These are phyloP conservation scores for Alternaria conjuncta DNA, from an alignment of 2,329 filamentous ascomycete genomes.

Conservation along the genomic window DNA sequence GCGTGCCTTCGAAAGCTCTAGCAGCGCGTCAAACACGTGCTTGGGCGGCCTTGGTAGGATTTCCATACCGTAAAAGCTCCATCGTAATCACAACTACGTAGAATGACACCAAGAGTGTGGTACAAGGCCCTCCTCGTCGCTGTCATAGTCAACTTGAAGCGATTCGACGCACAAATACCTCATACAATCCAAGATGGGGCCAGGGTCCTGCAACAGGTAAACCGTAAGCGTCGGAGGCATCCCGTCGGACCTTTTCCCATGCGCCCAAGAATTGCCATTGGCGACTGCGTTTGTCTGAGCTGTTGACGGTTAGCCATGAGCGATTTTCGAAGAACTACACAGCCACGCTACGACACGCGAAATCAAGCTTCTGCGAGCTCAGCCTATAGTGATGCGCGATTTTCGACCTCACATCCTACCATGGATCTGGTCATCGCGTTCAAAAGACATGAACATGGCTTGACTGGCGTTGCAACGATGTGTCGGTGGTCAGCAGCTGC, in stretches of 20 bases:
- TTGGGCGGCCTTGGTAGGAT: neutral
- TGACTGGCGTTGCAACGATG: neutral
- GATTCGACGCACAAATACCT: slow-evolving; percentile 37
- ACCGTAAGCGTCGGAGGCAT: slow-evolving; percentile 15
- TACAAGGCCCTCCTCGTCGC: slow-evolving; percentile 12
- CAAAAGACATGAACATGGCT: neutral
- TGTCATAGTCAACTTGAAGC: slow-evolving; percentile 10
- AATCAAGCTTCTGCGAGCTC: slow-evolving; percentile 4
- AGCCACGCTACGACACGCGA: slow-evolving; percentile 20
- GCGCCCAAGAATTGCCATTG: slow-evolving; percentile 17
- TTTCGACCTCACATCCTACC: neutral
- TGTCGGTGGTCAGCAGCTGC: neutral
- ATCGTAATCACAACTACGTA: neutral
- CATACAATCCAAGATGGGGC: slow-evolving; percentile 15
- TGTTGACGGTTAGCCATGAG: slow-evolving; percentile 35
- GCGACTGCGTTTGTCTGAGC: slow-evolving; percentile 18
- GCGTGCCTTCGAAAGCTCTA: slow-evolving; percentile 10
- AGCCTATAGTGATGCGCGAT: slow-evolving; percentile 9
- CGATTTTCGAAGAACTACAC: slow-evolving; percentile 28
- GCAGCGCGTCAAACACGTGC: slow-evolving; percentile 10
- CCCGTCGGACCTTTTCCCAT: slow-evolving; percentile 6
- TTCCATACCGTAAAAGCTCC: slow-evolving; percentile 11
- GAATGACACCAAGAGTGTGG: slow-evolving; percentile 6
- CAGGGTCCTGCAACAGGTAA: slow-evolving; percentile 15
- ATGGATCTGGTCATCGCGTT: neutral